phyloP scores from a whole-genome alignment of 2,329 filamentous ascomycete species.

The Lasiodiplodia sp. region DNA sequence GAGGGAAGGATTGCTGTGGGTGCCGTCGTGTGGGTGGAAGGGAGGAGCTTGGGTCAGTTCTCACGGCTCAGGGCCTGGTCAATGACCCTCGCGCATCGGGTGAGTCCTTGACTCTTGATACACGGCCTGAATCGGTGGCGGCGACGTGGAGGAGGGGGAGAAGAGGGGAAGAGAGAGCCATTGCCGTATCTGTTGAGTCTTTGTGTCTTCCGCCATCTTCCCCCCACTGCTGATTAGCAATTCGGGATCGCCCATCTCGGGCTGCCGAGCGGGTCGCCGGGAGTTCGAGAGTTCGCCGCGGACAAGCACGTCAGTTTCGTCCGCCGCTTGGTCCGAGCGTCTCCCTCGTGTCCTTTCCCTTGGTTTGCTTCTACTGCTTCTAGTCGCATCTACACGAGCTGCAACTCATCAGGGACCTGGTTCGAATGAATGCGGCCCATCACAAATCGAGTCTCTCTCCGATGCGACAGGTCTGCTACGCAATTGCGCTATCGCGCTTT shows the following conservation, averaged over 20 bases:
- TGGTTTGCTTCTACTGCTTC: not conserved
- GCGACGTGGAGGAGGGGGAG: not conserved
- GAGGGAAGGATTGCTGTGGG: not conserved
- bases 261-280: slow-evolving; percentile 1
- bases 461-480: slow-evolving; percentile 14
- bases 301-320: not conserved
- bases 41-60: slow-evolving; percentile 1
- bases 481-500: slow-evolving; percentile 22
- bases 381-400: not conserved
- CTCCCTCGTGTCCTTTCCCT: not conserved
- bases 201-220: not conserved
- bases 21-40: not conserved
- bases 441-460: not conserved
- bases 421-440: not conserved
- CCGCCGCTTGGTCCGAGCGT: not conserved
- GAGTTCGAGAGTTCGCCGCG: not conserved
- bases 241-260: slow-evolving; percentile 11
- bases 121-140: not conserved
- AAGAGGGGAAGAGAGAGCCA: not conserved
- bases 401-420: not conserved
- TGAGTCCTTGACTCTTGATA: not conserved
- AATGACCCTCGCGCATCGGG: slow-evolving; percentile 12
- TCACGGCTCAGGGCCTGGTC: slow-evolving; percentile 13
- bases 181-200: not conserved
- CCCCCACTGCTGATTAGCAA: slow-evolving; percentile 17